phyloP scores from a whole-genome alignment of 129 eudicot genomes.

The Artemisia annua region DNA sequence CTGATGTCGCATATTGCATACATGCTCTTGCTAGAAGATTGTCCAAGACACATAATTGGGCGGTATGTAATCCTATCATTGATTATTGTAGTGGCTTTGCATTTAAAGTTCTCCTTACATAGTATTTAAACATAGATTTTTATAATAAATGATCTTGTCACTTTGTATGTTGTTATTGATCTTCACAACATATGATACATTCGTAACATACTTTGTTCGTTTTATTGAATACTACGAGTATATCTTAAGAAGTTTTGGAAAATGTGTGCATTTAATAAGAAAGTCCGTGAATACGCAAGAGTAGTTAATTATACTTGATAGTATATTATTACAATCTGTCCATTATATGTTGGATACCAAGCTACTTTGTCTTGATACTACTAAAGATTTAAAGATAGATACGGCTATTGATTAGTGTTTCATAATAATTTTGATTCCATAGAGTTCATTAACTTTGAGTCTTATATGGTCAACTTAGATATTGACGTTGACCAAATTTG shows the following conservation, averaged over 20 bases:
- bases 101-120: not conserved
- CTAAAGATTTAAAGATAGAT: no score
- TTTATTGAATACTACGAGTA: not conserved
- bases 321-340: not conserved
- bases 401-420: no score
- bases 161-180: no score
- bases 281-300: not conserved
- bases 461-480: constrained; percentile 16
- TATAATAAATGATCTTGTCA: no score
- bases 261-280: not conserved
- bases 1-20: constrained; percentile 98
- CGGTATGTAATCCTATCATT: constrained; percentile 52
- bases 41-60: constrained; percentile 95
- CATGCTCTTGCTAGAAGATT: constrained; percentile 97
- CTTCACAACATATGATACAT: no score
- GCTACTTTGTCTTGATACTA: constrained; percentile 4
- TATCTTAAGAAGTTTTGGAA: not conserved
- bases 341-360: constrained; percentile 12
- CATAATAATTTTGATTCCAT: not conserved
- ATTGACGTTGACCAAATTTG: constrained; percentile 17
- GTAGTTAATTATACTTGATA: not conserved
- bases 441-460: constrained; percentile 9
- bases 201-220: no score
- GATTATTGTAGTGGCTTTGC: constrained; percentile 18
- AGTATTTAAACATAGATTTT: no score